phyloP scores from a whole-genome alignment of 225 moss, liverwort and hornwort genomes.

The Polytrichum formosum region DNA sequence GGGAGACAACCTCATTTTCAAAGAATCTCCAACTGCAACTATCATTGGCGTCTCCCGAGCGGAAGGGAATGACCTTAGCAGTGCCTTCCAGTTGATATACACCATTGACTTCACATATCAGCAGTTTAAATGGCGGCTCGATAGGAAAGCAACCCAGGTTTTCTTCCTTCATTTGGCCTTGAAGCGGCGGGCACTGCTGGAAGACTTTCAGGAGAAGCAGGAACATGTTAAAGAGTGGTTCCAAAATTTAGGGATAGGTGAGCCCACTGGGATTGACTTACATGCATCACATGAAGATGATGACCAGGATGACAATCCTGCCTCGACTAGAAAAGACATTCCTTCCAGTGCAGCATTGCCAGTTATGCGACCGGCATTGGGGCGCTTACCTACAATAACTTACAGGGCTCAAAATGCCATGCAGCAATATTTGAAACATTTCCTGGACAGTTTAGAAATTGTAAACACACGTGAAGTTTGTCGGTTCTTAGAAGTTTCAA shows the following conservation, averaged over 20 bases:
- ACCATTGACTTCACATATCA: conserved; percentile 57
- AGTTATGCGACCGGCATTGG: conserved; percentile 69
- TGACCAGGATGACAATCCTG: conserved; percentile 45
- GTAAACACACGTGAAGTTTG: conserved; percentile 59
- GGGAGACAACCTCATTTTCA: conserved; percentile 58
- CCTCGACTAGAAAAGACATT: conserved; percentile 41
- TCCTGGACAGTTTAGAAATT: conserved; percentile 59
- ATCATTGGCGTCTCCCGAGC: conserved; percentile 48
- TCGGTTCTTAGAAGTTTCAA: conserved; percentile 59
- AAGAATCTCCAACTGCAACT: conserved; percentile 49
- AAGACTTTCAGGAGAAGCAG: conserved; percentile 62
- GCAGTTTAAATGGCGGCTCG: conserved; percentile 63
- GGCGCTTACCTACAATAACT: conserved; percentile 61
- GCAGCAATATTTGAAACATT: conserved; percentile 62
- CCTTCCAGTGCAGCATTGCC: conserved; percentile 62
- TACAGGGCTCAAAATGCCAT: conserved; percentile 54
- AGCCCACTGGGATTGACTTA: conserved; percentile 35
- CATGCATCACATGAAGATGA: conserved; percentile 42
- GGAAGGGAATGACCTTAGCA: conserved; percentile 33
- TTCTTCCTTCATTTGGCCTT: conserved; percentile 56
- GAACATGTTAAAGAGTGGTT: conserved; percentile 67
- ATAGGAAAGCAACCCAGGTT: conserved; percentile 59
- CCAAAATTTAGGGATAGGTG: conserved; percentile 52
- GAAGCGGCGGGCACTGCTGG: conserved; percentile 47
- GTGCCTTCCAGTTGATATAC: conserved; percentile 50